Conservation (phyloP, 1,284 basidiomycete species). For the Moniliophthora roreri region DNA sequence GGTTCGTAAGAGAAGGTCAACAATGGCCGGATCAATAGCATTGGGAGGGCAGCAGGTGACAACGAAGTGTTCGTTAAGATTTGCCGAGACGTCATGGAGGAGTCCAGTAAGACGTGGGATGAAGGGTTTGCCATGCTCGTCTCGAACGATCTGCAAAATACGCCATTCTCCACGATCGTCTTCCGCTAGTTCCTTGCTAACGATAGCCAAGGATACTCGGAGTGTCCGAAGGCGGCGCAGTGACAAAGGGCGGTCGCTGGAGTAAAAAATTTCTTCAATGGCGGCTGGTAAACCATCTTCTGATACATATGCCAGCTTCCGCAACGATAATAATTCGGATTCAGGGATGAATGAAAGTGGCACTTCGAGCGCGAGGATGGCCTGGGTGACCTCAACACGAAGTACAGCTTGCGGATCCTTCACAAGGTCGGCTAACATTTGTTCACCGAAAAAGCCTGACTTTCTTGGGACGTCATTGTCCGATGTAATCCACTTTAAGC, state of each 20-base stretch:
- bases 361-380: constrained; percentile 50
- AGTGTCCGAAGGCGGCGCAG: constrained; percentile 52
- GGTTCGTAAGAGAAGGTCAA: constrained; percentile 54
- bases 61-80: constrained; percentile 53
- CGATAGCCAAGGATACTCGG: constrained; percentile 59
- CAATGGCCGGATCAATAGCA: constrained; percentile 37
- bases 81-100: constrained; percentile 44
- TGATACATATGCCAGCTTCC: constrained; percentile 58
- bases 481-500: constrained; percentile 59
- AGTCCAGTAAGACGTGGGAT: constrained; percentile 54
- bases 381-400: constrained; percentile 52
- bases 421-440: constrained; percentile 60
- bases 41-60: constrained; percentile 29
- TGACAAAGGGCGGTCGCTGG: constrained; percentile 49
- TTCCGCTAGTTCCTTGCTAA: constrained; percentile 48
- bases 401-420: constrained; percentile 62
- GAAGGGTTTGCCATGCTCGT: constrained; percentile 54
- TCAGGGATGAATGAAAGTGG: constrained; percentile 63
- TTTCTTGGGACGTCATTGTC: constrained; percentile 59
- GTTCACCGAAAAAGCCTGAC: constrained; percentile 64
- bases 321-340: constrained; percentile 54
- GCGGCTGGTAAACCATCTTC: constrained; percentile 66
- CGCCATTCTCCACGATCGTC: constrained; percentile 51
- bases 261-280: constrained; percentile 55
- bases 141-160: constrained; percentile 58